Base-by-base conservation (phyloP, 371 early-diverging fungal species). In the Hamiltosporidium tvaerminnensis region DNA sequence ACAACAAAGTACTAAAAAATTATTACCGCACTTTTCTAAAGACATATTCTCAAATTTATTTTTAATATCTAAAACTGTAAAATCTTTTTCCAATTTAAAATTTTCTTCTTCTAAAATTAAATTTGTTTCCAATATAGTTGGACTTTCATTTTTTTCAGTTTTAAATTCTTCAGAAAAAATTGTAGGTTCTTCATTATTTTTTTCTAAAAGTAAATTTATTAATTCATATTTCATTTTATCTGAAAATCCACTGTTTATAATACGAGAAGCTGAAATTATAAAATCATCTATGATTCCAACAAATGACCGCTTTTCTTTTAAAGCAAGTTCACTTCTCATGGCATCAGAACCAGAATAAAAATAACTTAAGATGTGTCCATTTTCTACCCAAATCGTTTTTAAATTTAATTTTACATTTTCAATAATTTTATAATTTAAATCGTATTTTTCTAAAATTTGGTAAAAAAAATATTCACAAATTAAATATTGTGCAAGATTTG, bases 331-430 rank as follows among this genome's bases (percentile, higher is more conserved):
- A 30, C 62, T 63, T 47, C 67, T 69, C 57, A 70, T 53, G 35
- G 70, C 70, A 59, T 67, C 62, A 30, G 70, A 70, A 1, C 74
- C 74, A 10, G 74, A 63, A 44, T 70, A 70, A 5, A 73, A 57
- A 36, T 67, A 54, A 38, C 64, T 63, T 2, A 73, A 47, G 1
- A 67, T 47, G 56, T 73, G 59, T 14, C 74, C 74, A 47, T 73
- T 73, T 23, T 73, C 68, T 30, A 50, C 48, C 67, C 67, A 73
- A 47, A 50, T 62, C 52, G 4, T 7, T 50, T 52, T 65, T 61
- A 52, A 61, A 47, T 34, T 48, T 41, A 4, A 41, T 36, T 2
- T 23, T 23, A 23, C 23, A 23, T 23, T 23, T 23, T 23, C 23
- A 23, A 23, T 23, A 23, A 23, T 23, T 23, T 23, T 23, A 23